Conservation (phyloP, 129 eudicot genomes). For the Lonicera japonica region DNA sequence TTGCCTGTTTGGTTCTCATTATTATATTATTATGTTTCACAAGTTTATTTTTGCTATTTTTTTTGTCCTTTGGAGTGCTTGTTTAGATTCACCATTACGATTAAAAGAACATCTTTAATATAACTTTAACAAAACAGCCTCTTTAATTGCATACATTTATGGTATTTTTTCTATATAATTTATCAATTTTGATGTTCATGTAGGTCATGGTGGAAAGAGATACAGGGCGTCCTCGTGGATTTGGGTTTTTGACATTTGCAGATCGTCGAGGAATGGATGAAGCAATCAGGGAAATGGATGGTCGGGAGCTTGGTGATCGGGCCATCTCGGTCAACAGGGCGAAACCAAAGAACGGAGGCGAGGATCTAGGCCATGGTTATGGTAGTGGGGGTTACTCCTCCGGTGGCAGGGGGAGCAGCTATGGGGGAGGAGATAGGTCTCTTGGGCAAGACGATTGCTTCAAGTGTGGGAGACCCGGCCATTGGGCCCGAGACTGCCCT, state of each 20-base stretch:
- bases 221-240: conserved; percentile 97
- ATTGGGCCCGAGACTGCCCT: conserved; percentile 97
- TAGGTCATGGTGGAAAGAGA: conserved; percentile 94
- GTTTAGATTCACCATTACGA: too few species aligned
- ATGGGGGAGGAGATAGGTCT: conserved; percentile 64
- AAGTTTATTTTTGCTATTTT: too few species aligned
- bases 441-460: conserved; percentile 86
- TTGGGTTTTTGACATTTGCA: conserved; percentile 91
- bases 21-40: too few species aligned
- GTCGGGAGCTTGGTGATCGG: conserved; percentile 68
- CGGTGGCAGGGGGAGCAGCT: conserved; percentile 62
- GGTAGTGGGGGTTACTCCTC: conserved; percentile 54
- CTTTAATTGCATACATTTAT: too few species aligned
- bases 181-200: conserved; percentile 15
- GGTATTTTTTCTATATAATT: too few species aligned
- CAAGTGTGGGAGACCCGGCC: conserved; percentile 93
- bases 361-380: conserved; percentile 49
- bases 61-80: too few species aligned
- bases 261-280: conserved; percentile 92
- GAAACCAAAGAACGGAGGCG: conserved; percentile 59
- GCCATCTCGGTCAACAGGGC: conserved; percentile 89
- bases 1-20: too few species aligned
- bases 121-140: too few species aligned
- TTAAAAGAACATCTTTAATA: too few species aligned
- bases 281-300: conserved; percentile 87